Evolutionary conservation across 2,329 filamentous ascomycete species (phyloP).

Genomic region (Geosmithia flava): DNA sequence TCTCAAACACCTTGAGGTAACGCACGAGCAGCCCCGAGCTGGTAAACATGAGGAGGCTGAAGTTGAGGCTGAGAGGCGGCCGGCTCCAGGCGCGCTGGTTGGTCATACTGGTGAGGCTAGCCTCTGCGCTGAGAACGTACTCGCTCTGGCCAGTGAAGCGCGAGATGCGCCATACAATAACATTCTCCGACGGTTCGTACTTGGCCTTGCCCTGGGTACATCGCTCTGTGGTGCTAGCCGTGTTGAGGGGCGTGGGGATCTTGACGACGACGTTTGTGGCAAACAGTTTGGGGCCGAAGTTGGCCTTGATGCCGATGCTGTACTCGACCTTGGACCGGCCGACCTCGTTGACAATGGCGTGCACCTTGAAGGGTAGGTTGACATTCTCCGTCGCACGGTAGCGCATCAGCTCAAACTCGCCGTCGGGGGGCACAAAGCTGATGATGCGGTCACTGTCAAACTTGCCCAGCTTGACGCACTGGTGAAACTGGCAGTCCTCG

Average conservation of each 20-base stretch:
- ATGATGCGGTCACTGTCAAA: constrained; percentile 97
- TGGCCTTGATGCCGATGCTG: constrained; percentile 93
- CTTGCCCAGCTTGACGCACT: constrained; percentile 94
- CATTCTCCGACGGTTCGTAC: constrained; percentile 96
- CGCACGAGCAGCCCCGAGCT: constrained; percentile 84
- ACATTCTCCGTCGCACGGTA: constrained; percentile 98
- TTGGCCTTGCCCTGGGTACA: constrained; percentile 95
- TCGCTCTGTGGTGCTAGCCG: constrained; percentile 82
- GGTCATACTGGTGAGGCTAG: constrained; percentile 89
- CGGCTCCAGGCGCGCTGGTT: constrained; percentile 96
- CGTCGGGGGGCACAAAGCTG: constrained; percentile 91
- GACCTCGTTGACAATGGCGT: constrained; percentile 95
- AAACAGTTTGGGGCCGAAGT: constrained; percentile 92
- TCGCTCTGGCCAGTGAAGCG: constrained; percentile 98
- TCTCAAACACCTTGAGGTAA: constrained; percentile 98
- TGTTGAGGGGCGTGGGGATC: constrained; percentile 93
- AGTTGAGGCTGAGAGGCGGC: constrained; percentile 82
- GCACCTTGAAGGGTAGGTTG: constrained; percentile 96
- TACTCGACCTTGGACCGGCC: constrained; percentile 98
- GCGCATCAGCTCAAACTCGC: constrained; percentile 97
- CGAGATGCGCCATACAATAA: constrained; percentile 98
- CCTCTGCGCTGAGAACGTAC: constrained; percentile 88
- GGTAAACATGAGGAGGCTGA: constrained; percentile 95
- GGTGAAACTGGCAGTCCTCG: constrained; percentile 97
- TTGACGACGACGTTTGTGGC: constrained; percentile 92